Conservation (phyloP, 2,329 filamentous ascomycete species). For the Aspergillus viridinutans region DNA sequence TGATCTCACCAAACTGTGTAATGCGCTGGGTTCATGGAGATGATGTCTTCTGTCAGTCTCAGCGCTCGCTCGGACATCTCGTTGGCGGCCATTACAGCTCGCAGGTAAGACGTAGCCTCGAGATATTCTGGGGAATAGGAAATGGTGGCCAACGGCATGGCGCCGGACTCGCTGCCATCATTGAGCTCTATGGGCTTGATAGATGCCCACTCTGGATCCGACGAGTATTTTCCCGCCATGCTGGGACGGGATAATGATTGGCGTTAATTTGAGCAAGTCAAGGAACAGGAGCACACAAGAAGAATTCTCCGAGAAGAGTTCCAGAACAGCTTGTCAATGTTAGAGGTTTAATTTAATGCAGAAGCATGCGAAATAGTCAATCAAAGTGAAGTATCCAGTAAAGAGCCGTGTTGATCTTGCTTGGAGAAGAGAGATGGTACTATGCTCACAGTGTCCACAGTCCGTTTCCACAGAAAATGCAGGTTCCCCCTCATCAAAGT, state of each 20-base stretch:
- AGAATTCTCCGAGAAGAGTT: background rate
- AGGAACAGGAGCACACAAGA: background rate
- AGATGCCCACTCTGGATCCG: slow-evolving; percentile 77
- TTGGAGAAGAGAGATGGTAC: background rate
- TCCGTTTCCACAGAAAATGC: background rate
- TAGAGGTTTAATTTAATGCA: background rate
- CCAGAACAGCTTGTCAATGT: background rate
- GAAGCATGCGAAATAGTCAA: background rate
- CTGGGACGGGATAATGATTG: slow-evolving; percentile 3
- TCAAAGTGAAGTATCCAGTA: background rate
- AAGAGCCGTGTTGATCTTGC: background rate
- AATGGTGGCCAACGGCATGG: slow-evolving; percentile 78
- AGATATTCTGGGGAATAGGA: slow-evolving; percentile 85
- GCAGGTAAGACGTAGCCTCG: slow-evolving; percentile 88
- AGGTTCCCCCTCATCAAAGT: background rate
- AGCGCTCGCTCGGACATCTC: slow-evolving; percentile 78
- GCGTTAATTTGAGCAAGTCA: background rate
- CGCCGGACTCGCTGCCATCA: slow-evolving; percentile 58
- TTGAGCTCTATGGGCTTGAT: slow-evolving; percentile 76
- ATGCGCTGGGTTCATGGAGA: slow-evolving; percentile 89
- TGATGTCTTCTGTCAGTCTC: slow-evolving; percentile 80
- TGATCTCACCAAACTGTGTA: slow-evolving; percentile 82
- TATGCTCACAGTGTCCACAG: background rate
- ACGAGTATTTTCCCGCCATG: slow-evolving; percentile 48
- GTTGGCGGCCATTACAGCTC: slow-evolving; percentile 84